Percentiles rank a stretch among this genome's conserved stretches.
Evolutionary conservation across 1,139 yeast genomes (phyloP).

Genomic region (Zygoascus hellenicus): DNA sequence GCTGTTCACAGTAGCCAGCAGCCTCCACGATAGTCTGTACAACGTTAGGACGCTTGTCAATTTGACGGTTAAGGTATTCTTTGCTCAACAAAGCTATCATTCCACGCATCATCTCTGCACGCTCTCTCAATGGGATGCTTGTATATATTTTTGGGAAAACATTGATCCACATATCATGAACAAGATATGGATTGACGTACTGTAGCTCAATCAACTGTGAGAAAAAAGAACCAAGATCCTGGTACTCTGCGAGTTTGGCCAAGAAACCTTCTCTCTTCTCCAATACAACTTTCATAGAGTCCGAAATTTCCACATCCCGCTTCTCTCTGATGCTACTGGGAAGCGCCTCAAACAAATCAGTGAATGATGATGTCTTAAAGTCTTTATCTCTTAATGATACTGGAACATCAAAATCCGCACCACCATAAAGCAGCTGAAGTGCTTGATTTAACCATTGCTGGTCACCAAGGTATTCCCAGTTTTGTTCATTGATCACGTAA

Average conservation of each 20-base stretch:
- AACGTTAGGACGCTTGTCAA: constrained; percentile 81
- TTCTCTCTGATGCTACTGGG: constrained; percentile 13
- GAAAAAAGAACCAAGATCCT: constrained; percentile 36
- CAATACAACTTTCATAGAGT: constrained; percentile 38
- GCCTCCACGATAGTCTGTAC: constrained; percentile 81
- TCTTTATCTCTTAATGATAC: constrained; percentile 46
- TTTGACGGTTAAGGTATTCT: constrained; percentile 87
- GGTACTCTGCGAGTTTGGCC: constrained; percentile 45
- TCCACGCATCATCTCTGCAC: constrained; percentile 74
- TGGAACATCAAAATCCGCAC: constrained; percentile 51
- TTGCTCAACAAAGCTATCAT: constrained; percentile 76
- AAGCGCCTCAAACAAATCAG: constrained; percentile 40
- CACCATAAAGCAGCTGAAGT: constrained; percentile 74
- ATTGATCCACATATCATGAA: constrained; percentile 78
- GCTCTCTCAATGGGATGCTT: constrained; percentile 71
- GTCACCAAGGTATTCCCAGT: constrained; percentile 93
- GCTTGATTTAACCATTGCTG: constrained; percentile 96
- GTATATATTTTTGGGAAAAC: constrained; percentile 76
- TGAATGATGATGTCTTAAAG: constrained; percentile 51
- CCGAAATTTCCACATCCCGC: constrained; percentile 14
- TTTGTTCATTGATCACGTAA: constrained; percentile 85
- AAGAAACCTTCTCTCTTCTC: constrained; percentile 50
- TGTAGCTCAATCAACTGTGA: constrained; percentile 75
- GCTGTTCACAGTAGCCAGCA: constrained; percentile 60
- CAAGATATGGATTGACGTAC: constrained; percentile 73